Evolutionary conservation across 2,329 filamentous ascomycete genomes (phyloP), one percentile per base, ranked within the genome.

Genomic region (Gnomoniopsis sp.): DNA sequence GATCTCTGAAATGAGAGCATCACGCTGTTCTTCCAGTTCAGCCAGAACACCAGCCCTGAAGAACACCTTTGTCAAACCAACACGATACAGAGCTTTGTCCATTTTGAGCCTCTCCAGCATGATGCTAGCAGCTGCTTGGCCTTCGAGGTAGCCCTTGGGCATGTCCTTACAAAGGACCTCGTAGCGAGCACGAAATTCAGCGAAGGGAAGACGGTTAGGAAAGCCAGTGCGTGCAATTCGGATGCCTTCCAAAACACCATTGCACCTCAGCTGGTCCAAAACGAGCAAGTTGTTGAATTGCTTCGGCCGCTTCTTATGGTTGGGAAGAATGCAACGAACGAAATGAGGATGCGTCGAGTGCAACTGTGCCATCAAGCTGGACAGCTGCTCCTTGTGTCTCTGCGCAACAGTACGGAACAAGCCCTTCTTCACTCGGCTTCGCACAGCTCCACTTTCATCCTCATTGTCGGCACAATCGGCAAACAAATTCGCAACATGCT

Each of bases 201-300:
- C 84, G 71, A 99, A 99, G 0, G 90, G 84, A 34, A 99, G 80
- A 65, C 95, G 84, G 70, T 99, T 99, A 53, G 95, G 95, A 71
- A 99, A 99, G 23, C 95, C 95, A 6, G 96, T 99, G 49, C 95
- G 87, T 23, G 95, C 95, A 72, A 99, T 99, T 62, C 95, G 86
- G 69, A 99, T 99, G 62, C 95, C 95, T 75, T 99, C 95, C n/a
- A 99, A 81, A 2, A 99, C 95, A 89, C 95, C 95, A 71, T 99
- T 99, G 76, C 95, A 99, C 54, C 95, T 87, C n/a, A 99, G 79
- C 72, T 99, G 96, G 68, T 99, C 95, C 6, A 99, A 82, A 1
- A 99, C 96, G n/a, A 99, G 84, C 2, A 92, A 85, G 3, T 90
- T 91, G 69, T 89, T 90, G 73, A 98, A 91, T 70, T 93, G 89